phyloP scores from a whole-genome alignment of 1,284 basidiomycete species.

The Malassezia dermatis region DNA sequence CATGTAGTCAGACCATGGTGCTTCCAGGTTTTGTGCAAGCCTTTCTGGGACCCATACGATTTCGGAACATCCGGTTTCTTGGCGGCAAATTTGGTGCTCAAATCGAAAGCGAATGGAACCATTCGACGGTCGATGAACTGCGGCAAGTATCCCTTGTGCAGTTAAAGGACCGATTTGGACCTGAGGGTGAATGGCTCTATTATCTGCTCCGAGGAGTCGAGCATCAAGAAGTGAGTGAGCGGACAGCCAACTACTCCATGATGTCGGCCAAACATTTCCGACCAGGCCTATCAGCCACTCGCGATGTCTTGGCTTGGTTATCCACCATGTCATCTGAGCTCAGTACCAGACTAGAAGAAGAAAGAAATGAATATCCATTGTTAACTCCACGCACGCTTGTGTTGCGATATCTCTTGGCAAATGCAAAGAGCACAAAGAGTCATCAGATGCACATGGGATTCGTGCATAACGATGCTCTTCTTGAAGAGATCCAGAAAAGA shows the following conservation, averaged over 20 bases:
- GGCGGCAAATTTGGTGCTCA: conserved; percentile 88
- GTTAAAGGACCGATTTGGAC: conserved; percentile 71
- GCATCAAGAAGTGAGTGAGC: conserved; percentile 63
- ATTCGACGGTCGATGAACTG: conserved; percentile 71
- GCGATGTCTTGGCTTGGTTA: conserved; percentile 65
- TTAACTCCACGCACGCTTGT: conserved; percentile 84
- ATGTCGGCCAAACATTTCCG: conserved; percentile 41
- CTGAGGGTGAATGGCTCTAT: conserved; percentile 65
- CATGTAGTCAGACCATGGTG: conserved; percentile 41
- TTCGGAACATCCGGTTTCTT: conserved; percentile 64
- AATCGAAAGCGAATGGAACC: conserved; percentile 75
- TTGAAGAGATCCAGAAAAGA: conserved; percentile 62
- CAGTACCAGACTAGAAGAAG: conserved; percentile 69
- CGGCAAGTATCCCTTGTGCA: conserved; percentile 56
- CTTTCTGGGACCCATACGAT: conserved; percentile 32
- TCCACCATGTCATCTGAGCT: conserved; percentile 80
- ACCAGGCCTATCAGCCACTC: conserved; percentile 23
- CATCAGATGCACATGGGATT: conserved; percentile 71
- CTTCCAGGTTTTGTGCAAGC: conserved; percentile 26
- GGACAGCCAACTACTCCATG: conserved; percentile 37
- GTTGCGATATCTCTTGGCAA: conserved; percentile 51
- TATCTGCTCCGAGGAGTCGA: conserved; percentile 75
- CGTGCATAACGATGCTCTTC: conserved; percentile 38
- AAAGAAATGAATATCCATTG: conserved; percentile 58
- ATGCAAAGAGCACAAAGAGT: conserved; percentile 59